Evolutionary conservation across 306 rosid genomes (phyloP).

Genomic region (Glycine soja): DNA sequence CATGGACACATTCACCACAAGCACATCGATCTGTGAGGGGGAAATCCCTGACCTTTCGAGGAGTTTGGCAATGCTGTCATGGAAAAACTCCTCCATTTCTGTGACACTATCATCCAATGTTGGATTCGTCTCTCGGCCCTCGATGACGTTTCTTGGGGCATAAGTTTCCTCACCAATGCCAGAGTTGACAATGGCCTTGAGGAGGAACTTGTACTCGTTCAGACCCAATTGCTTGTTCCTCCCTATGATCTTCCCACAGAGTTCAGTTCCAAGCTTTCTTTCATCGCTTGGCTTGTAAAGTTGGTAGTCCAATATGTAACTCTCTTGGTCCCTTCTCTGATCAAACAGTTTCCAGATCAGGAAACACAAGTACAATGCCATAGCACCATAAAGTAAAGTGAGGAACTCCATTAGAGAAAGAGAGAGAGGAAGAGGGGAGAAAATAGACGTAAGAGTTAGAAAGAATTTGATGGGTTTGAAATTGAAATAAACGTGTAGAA

Average conservation of each 20-base stretch:
- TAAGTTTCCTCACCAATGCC: constrained; percentile 95
- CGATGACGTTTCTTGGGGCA: constrained; percentile 71
- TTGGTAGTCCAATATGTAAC: constrained; percentile 81
- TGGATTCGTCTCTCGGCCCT: constrained; percentile 62
- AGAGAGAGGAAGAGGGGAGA: not conserved
- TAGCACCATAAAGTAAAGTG: constrained; percentile 47
- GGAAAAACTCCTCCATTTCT: constrained; percentile 85
- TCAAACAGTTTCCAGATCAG: constrained; percentile 64
- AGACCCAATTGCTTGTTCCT: constrained; percentile 67
- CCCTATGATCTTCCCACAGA: constrained; percentile 61
- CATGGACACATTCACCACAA: constrained; percentile 87
- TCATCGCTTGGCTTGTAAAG: constrained; percentile 77
- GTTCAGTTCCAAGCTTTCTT: constrained; percentile 68
- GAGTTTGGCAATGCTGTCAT: constrained; percentile 63
- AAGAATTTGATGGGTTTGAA: constrained; percentile 41
- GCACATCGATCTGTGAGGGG: constrained; percentile 75
- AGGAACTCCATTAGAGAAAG: constrained; percentile 65
- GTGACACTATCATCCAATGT: constrained; percentile 54
- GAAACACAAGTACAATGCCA: constrained; percentile 54
- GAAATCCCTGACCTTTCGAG: constrained; percentile 57
- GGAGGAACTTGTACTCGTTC: constrained; percentile 72
- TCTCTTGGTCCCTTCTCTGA: constrained; percentile 60
- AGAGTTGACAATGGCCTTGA: constrained; percentile 86
- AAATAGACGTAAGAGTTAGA: constrained; percentile 8
- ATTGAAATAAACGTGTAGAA: not conserved